These are phyloP conservation scores for Fraxinus quadrangulata DNA, from an alignment of 257 asterid species.

Conservation along the genomic window DNA sequence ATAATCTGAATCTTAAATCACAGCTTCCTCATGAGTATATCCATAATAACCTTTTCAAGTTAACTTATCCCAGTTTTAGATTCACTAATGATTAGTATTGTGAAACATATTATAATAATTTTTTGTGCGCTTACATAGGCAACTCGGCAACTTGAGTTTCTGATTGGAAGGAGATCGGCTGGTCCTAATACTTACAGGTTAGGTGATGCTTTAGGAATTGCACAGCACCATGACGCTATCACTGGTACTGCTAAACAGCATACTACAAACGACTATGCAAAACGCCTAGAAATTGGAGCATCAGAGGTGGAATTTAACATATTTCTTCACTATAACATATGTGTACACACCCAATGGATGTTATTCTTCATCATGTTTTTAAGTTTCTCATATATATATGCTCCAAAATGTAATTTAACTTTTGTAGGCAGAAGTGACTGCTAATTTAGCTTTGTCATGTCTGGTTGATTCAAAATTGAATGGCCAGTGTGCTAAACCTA, in stretches of 20 bases:
- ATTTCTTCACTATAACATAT: not conserved
- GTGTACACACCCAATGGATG: not conserved
- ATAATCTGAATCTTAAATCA: not conserved
- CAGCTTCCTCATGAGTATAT: not conserved
- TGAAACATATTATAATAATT: not conserved
- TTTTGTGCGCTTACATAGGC: constrained; percentile 43
- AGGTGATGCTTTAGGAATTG: constrained; percentile 75
- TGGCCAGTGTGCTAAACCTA: constrained; percentile 46
- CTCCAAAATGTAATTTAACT: not conserved
- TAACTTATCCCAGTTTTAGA: not conserved
- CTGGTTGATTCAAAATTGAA: constrained; percentile 46
- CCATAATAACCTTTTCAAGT: not conserved
- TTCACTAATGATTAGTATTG: constrained; percentile 12
- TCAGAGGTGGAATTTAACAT: constrained; percentile 48
- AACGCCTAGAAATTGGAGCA: constrained; percentile 81
- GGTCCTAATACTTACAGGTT: constrained; percentile 55
- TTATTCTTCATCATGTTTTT: not conserved
- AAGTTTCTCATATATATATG: not conserved
- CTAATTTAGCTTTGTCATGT: constrained; percentile 70
- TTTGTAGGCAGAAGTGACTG: constrained; percentile 63
- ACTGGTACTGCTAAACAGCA: constrained; percentile 88
- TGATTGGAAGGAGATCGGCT: constrained; percentile 51
- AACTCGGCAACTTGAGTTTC: constrained; percentile 85
- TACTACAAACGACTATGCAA: constrained; percentile 84
- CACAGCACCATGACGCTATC: constrained; percentile 90